Evolutionary conservation across 2,329 filamentous ascomycete species (phyloP).

Genomic region (Penicillium sp.): DNA sequence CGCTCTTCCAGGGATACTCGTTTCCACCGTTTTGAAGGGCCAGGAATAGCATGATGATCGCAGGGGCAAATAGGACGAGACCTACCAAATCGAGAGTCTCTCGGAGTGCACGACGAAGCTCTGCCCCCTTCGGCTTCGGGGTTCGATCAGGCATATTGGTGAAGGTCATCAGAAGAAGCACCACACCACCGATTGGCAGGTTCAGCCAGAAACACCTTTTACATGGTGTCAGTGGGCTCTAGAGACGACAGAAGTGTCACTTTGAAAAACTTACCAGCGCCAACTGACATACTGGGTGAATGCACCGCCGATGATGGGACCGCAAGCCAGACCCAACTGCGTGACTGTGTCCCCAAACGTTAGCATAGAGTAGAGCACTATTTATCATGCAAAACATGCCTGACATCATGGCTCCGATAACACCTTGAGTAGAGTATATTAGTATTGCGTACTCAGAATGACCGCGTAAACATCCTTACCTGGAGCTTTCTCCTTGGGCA

Average conservation of each 20-base stretch:
- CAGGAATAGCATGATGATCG: neutral
- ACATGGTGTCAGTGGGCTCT: neutral
- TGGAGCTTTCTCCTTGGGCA: slow-evolving; percentile 22
- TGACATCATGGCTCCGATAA: neutral
- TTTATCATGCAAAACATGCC: neutral
- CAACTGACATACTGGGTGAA: slow-evolving; percentile 4
- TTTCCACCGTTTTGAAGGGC: slow-evolving; percentile 3
- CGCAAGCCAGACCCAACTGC: neutral
- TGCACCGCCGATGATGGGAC: slow-evolving; percentile 7
- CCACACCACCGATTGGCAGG: neutral
- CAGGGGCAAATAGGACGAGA: neutral
- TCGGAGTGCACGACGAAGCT: neutral
- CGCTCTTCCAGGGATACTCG: slow-evolving; percentile 1
- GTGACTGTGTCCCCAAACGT: neutral
- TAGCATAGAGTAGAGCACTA: neutral
- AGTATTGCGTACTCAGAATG: too few relatives aligned
- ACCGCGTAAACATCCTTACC: slow-evolving; percentile 2
- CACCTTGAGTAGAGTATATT: neutral
- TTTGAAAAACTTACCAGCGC: neutral
- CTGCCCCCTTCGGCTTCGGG: neutral
- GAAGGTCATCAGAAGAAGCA: neutral
- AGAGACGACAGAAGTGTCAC: neutral
- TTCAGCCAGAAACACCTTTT: neutral
- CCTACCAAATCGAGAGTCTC: neutral
- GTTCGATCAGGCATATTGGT: neutral